Evolutionary conservation across 2,329 filamentous ascomycete genomes (phyloP).

Genomic region (Colletotrichum tamarilloi): DNA sequence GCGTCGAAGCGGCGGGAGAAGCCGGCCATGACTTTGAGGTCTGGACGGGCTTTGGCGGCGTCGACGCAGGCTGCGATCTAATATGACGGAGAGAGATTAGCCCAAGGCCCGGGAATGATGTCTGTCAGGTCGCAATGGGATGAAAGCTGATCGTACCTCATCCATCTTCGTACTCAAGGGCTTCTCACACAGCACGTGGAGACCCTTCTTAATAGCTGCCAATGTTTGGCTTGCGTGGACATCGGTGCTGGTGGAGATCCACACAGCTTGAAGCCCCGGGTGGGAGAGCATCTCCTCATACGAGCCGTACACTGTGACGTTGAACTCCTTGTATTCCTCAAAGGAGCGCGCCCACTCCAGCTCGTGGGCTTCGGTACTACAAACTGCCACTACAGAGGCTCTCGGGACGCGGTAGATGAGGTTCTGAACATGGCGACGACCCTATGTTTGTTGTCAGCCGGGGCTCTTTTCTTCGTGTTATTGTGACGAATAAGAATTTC

Average conservation of each 20-base stretch:
- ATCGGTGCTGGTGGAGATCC: slow-evolving; percentile 55
- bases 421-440: not conserved
- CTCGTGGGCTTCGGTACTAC: not conserved
- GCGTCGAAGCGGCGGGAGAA: slow-evolving; percentile 65
- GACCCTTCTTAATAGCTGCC: slow-evolving; percentile 61
- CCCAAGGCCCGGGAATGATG: not conserved
- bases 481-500: too few species aligned
- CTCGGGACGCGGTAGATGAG: not conserved
- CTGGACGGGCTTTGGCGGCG: too few species aligned
- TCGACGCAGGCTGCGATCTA: slow-evolving; percentile 58
- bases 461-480: fast-evolving
- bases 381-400: not conserved
- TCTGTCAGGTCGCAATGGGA: too few species aligned
- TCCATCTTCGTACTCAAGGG: slow-evolving; percentile 68
- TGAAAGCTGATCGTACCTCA: slow-evolving; percentile 54
- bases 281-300: not conserved
- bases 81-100: too few species aligned
- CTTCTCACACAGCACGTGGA: slow-evolving; percentile 70
- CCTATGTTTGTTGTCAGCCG: too few species aligned
- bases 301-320: not conserved
- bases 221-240: slow-evolving; percentile 68
- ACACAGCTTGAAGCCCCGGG: slow-evolving; percentile 47
- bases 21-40: slow-evolving; percentile 58
- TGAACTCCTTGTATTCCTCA: not conserved
- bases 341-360: not conserved